Evolutionary conservation across 1,139 yeast species (phyloP).

Genomic region (Kodamaea suecica): DNA sequence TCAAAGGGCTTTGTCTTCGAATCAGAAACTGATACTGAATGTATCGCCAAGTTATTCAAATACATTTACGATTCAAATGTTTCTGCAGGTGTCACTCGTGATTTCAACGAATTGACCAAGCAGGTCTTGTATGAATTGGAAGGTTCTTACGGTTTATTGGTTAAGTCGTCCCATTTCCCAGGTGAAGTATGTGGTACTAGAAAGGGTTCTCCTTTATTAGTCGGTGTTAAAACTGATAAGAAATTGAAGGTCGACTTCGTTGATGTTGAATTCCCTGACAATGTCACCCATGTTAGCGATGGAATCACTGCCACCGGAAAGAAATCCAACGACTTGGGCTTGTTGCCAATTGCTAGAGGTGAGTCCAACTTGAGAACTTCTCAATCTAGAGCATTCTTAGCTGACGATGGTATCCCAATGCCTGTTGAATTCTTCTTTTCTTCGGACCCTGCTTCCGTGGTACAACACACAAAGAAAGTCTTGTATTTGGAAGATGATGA

Average conservation of each 20-base stretch:
- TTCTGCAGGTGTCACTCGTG: slow-evolving; percentile 62
- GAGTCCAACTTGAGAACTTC: slow-evolving; percentile 72
- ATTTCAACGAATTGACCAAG: slow-evolving; percentile 89
- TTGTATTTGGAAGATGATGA: slow-evolving; percentile 96
- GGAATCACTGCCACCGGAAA: slow-evolving; percentile 10
- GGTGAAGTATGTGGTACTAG: slow-evolving; percentile 96
- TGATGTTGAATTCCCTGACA: slow-evolving; percentile 92
- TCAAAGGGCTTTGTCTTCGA: slow-evolving; percentile 82
- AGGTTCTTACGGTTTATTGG: slow-evolving; percentile 95
- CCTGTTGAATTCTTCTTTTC: slow-evolving; percentile 96
- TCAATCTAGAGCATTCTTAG: slow-evolving; percentile 87
- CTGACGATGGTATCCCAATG: slow-evolving; percentile 88
- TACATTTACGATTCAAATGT: slow-evolving; percentile 81
- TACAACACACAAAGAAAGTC: slow-evolving; percentile 96
- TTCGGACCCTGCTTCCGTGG: slow-evolving; percentile 97
- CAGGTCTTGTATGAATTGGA: slow-evolving; percentile 90
- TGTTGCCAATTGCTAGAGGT: slow-evolving; percentile 40
- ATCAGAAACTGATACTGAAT: slow-evolving; percentile 96
- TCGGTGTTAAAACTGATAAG: slow-evolving; percentile 95
- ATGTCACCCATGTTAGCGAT: slow-evolving; percentile 9
- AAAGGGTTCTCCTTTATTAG: slow-evolving; percentile 95
- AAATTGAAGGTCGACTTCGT: slow-evolving; percentile 97
- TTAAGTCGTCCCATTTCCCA: slow-evolving; percentile 89
- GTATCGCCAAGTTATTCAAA: slow-evolving; percentile 92
- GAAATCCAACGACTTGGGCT: slow-evolving; percentile 23